Base-by-base conservation (phyloP, 352 stramenopile species). In the Phytophthora agathidicida region DNA sequence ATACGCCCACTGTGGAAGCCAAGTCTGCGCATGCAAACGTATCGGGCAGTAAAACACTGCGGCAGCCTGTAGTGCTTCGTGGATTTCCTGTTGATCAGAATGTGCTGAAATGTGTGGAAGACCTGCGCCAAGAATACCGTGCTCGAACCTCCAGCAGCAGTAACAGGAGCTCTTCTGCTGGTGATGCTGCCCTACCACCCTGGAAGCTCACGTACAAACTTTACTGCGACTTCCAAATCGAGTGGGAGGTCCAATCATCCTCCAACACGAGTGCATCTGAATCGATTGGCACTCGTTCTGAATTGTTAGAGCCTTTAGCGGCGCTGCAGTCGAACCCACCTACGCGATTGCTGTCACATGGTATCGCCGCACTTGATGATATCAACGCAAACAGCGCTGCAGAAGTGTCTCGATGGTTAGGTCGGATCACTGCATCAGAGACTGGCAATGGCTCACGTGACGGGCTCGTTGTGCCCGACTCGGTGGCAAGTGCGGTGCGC, bases 121-220 rank as follows among this genome's bases (percentile, higher is more conserved):
- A 77, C 6, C 28, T 93, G 19, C 71, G 78, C 4, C 63, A 67
- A 37, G 50, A 71, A 2, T 36, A 67, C 23, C n/a, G 16, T 42
- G 16, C 37, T 44, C 46, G 42, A 58, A 17, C 37, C 9, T 32
- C 38, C 10, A 27, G 31, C 17, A 24, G 17, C 42, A 64, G 16
- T 38, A 44, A 36, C 22, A 39, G 14, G 8, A 57, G 3, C 26
- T 55, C 47, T 30, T 22, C 20, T 53, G 33, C 17, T 1, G 22
- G 17, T 14, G 57, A 76, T 31, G 27, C 30, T 20, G 26, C 22
- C 7, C n/a, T 86, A 4, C 73, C 78, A 5, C 85, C 85, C 11
- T 94, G 85, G 85, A 93, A 93, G 31, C 52, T 80, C 22, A 78
- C 77, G 32, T 93, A 91, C 63, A 87, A 79, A 36, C 44, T 94